Conservation (phyloP, 768 basidiomycete species). For the Hypsizygus marmoreus region DNA sequence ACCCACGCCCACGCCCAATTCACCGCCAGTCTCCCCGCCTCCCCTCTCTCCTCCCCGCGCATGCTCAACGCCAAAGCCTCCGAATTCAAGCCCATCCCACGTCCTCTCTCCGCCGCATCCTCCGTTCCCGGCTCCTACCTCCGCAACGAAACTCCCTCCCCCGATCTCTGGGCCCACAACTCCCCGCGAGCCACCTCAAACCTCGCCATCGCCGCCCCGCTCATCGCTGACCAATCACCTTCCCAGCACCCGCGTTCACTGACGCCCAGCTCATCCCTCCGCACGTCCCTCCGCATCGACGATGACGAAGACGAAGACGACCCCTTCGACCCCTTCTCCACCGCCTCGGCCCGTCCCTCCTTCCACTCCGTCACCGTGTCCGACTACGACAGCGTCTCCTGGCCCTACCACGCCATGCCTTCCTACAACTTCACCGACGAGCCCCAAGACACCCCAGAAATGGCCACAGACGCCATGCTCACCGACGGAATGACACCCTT, state of each 20-base stretch:
- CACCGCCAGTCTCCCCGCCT: conserved; percentile 81
- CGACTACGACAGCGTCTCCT: conserved; percentile 51
- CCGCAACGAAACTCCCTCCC: conserved; percentile 82
- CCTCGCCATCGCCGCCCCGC: conserved; percentile 88
- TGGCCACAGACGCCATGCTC: conserved; percentile 52
- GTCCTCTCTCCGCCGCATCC: conserved; percentile 76
- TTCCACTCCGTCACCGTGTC: conserved; percentile 66
- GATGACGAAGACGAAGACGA: conserved; percentile 80
- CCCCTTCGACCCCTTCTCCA: conserved; percentile 77
- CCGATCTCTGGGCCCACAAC: conserved; percentile 86
- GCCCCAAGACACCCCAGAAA: conserved; percentile 39
- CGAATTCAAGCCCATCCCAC: conserved; percentile 84
- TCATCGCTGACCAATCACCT: conserved; percentile 67
- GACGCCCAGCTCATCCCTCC: conserved; percentile 70
- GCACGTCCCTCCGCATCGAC: conserved; percentile 59
- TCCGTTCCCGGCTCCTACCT: conserved; percentile 57
- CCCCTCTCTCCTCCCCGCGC: conserved; percentile 83
- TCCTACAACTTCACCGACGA: conserved; percentile 25
- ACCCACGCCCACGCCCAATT: conserved; percentile 61
- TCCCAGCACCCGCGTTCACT: conserved; percentile 49
- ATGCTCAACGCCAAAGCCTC: conserved; percentile 87
- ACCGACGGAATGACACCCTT: conserved; percentile 97
- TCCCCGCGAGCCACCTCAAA: conserved; percentile 75
- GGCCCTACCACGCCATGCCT: conserved; percentile 24
- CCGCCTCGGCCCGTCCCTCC: conserved; percentile 49